Conservation (phyloP, 2,329 filamentous ascomycete species). For the Celoporthe dispersa region DNA sequence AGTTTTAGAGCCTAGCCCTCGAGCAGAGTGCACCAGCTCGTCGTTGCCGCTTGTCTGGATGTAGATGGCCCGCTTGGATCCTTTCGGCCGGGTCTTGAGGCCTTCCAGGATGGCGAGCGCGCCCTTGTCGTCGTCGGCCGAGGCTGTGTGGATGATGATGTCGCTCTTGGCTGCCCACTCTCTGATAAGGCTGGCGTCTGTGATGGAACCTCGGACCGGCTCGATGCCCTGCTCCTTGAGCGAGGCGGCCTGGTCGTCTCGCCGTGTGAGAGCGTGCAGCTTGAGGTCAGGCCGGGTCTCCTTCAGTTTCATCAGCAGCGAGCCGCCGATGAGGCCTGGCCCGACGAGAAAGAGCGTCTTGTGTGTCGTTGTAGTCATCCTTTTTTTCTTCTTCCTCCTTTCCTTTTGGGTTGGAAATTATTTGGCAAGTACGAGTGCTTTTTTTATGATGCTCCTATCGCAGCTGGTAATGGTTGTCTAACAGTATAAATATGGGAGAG, state of each 20-base stretch:
- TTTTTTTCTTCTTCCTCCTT: not conserved
- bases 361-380: slow-evolving; percentile 9
- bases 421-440: not conserved
- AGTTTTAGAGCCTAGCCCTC: slow-evolving; percentile 8
- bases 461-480: not conserved
- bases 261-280: slow-evolving; percentile 26
- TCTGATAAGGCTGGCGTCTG: slow-evolving; percentile 21
- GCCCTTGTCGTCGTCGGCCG: slow-evolving; percentile 25
- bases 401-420: not conserved
- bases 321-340: slow-evolving; percentile 26
- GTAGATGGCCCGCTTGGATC: slow-evolving; percentile 27
- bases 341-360: slow-evolving; percentile 28
- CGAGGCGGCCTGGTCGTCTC: slow-evolving; percentile 27
- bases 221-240: slow-evolving; percentile 24
- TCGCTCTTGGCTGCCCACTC: slow-evolving; percentile 28
- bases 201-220: slow-evolving; percentile 24
- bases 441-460: not conserved
- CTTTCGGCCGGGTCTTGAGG: slow-evolving; percentile 23
- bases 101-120: slow-evolving; percentile 25
- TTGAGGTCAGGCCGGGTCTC: slow-evolving; percentile 24
- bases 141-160: slow-evolving; percentile 28
- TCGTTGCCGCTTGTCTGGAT: slow-evolving; percentile 31
- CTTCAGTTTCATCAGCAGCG: slow-evolving; percentile 28
- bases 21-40: slow-evolving; percentile 24
- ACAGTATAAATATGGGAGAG: not conserved